Conservation (phyloP, 2,329 filamentous ascomycete genomes). For the Diaporthe ilicicola region DNA sequence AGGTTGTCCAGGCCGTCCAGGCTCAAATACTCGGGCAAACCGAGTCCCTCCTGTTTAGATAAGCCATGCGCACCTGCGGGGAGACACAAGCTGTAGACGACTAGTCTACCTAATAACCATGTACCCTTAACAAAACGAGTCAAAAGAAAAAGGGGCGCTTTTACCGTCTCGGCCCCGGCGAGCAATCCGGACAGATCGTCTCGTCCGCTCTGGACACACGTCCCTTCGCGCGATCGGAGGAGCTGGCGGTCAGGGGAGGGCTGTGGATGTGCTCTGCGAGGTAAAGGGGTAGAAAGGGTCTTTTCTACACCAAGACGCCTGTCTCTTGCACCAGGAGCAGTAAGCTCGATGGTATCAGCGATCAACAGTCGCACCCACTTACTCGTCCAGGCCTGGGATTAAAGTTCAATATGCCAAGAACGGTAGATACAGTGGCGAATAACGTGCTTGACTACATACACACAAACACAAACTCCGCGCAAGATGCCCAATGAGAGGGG, state of each 20-base stretch:
- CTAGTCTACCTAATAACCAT: no score
- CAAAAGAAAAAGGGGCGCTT: background rate
- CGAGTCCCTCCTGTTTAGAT: background rate
- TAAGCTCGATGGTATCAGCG: background rate
- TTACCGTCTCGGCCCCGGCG: background rate
- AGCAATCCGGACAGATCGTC: background rate
- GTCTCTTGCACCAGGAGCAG: background rate
- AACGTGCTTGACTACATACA: background rate
- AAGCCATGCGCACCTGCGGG: background rate
- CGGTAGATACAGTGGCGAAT: background rate
- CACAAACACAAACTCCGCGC: background rate
- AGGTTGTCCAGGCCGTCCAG: no score
- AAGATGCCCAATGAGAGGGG: conserved; percentile 8
- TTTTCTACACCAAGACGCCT: no score
- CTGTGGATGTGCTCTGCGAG: conserved; percentile 25
- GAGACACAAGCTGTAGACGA: background rate
- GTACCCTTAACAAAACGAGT: no score
- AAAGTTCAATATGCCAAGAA: background rate
- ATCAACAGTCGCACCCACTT: background rate
- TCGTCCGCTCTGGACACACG: conserved; percentile 1
- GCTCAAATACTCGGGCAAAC: background rate
- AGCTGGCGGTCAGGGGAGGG: conserved; percentile 17
- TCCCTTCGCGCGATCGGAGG: background rate
- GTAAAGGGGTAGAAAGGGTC: conserved; percentile 8
- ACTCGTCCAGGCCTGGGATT: background rate